Evolutionary conservation across 306 rosid genomes (phyloP), one percentile per base, ranked within the genome.

Genomic region (Rubus parviflorus): DNA sequence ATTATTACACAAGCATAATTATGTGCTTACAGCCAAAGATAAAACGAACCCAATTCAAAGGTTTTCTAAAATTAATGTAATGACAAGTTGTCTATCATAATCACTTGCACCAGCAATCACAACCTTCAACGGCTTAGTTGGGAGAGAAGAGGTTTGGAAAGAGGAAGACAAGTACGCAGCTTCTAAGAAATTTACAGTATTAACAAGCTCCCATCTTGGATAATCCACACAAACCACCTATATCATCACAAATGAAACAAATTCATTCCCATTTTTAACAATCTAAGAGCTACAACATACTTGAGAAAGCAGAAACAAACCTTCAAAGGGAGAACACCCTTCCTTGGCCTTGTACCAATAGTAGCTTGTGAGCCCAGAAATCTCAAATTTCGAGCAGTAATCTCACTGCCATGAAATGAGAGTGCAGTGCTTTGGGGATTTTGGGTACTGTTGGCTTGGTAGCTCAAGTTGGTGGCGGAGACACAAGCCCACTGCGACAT

Each of bases 61-160:
- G 12, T 25, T 16, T 43, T 5, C 78, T 58, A 56, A 60, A 23
- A 53, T n/a, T n/a, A 40, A 5, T n/a, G n/a, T 45, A 51, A 30
- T 7, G 22, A 58, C 15, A 46, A 19, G 14, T 30, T 30, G 35
- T 30, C 35, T 30, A 30, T 30, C 35, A 30, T 19, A 41, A 23
- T 64, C 77, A 95, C 98, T 97, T 88, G 98, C 98, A 79, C 98
- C 98, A 62, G 97, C 97, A 87, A 95, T 86, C 61, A 92, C 86
- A 69, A 95, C 81, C 66, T 87, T 87, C 72, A 95, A 83, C 4
- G 98, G 96, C 82, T 90, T 87, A 19, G 79, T 22, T 6, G 98
- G 97, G 22, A 91, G 92, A 15, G 95, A 52, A 74, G 93, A 80
- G 60, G 87, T 65, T 41, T 92, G 89, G 49, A 95, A 90, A 62